Percentiles rank a stretch among this genome's conserved stretches.
These are phyloP conservation scores for Glycine tomentella DNA, from an alignment of 306 rosid genomes.

Conservation along the genomic window DNA sequence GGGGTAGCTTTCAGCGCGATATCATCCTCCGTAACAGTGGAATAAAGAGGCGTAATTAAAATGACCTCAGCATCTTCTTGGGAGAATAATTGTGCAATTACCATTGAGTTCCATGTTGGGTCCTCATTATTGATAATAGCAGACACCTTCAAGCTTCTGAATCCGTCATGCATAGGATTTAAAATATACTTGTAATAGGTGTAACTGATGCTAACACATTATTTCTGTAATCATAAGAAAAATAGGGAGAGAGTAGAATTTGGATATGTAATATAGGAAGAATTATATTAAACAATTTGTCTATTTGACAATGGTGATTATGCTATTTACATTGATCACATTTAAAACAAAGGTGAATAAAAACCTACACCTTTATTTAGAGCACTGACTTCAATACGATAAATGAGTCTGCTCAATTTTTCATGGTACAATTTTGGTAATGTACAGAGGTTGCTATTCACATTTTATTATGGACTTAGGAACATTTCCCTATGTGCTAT, in stretches of 20 bases:
- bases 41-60: too few relatives aligned
- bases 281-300: constrained; percentile 14
- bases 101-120: too few relatives aligned
- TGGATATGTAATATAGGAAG: constrained; percentile 5
- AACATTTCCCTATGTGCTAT: too few relatives aligned
- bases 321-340: constrained; percentile 7
- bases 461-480: neutral
- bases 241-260: constrained; percentile 19
- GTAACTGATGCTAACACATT: too few relatives aligned
- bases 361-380: constrained; percentile 50
- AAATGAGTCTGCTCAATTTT: constrained; percentile 5
- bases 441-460: neutral
- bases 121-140: too few relatives aligned
- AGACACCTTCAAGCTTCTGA: too few relatives aligned
- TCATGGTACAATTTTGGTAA: neutral
- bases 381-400: constrained; percentile 39
- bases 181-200: too few relatives aligned
- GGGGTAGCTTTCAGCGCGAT: too few relatives aligned
- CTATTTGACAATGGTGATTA: constrained; percentile 23
- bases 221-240: neutral
- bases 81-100: too few relatives aligned
- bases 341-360: constrained; percentile 47
- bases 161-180: too few relatives aligned
- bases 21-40: too few relatives aligned
- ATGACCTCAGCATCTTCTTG: too few relatives aligned